phyloP scores from a whole-genome alignment of 805 yeast species.

The Cyberlindnera mycetangii region DNA sequence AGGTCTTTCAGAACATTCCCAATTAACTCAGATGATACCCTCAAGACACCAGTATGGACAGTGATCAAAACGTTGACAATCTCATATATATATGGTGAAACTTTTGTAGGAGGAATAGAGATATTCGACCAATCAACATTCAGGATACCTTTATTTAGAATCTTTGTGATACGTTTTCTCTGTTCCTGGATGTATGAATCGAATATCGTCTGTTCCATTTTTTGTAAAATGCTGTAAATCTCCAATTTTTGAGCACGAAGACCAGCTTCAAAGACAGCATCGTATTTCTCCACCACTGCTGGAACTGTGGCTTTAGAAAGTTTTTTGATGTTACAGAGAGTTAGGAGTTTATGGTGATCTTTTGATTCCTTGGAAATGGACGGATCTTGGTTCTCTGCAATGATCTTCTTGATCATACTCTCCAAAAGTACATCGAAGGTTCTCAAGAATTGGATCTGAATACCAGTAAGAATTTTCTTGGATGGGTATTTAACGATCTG shows the following conservation, averaged over 20 bases:
- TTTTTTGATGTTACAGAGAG: slow-evolving; percentile 52
- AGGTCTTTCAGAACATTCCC: slow-evolving; percentile 43
- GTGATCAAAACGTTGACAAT: slow-evolving; percentile 45
- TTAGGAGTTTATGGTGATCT: slow-evolving; percentile 45
- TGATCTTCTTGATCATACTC: slow-evolving; percentile 39
- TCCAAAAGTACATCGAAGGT: slow-evolving; percentile 46
- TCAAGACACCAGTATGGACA: slow-evolving; percentile 49
- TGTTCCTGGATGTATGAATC: slow-evolving; percentile 50
- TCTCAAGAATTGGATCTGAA: slow-evolving; percentile 38
- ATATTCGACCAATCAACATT: slow-evolving; percentile 42
- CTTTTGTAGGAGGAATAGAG: slow-evolving; percentile 35
- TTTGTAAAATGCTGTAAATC: slow-evolving; percentile 42
- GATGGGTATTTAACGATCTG: slow-evolving; percentile 36
- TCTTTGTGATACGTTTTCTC: slow-evolving; percentile 38
- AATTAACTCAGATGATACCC: slow-evolving; percentile 46
- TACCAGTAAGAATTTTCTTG: slow-evolving; percentile 35
- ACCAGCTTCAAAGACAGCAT: slow-evolving; percentile 45
- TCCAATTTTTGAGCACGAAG: slow-evolving; percentile 41
- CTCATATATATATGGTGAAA: slow-evolving; percentile 47
- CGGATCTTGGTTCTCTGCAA: slow-evolving; percentile 34
- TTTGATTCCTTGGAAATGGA: slow-evolving; percentile 27
- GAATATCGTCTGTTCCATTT: slow-evolving; percentile 52
- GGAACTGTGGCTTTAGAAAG: slow-evolving; percentile 48
- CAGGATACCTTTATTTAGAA: slow-evolving; percentile 39
- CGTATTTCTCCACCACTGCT: slow-evolving; percentile 45